Conservation (phyloP, 768 basidiomycete genomes). For the Sporobolomyces roseus region DNA sequence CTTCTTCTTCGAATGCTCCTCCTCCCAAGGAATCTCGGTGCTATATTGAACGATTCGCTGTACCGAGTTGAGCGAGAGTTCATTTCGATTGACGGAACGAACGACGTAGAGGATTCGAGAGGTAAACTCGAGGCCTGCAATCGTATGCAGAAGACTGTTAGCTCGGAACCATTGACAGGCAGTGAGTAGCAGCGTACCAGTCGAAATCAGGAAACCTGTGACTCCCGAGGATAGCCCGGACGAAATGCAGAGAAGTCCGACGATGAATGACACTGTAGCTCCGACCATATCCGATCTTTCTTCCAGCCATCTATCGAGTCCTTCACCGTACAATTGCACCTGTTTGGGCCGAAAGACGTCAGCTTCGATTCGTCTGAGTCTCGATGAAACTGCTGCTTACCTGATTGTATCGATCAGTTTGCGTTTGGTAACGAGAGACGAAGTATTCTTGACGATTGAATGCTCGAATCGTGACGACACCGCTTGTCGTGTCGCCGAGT, state of each 20-base stretch:
- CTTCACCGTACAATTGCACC: constrained; percentile 32
- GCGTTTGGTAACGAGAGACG: constrained; percentile 46
- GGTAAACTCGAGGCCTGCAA: constrained; percentile 47
- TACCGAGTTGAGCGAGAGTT: constrained; percentile 51
- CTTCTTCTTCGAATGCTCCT: constrained; percentile 36
- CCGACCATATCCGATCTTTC: constrained; percentile 30
- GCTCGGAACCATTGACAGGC: not conserved
- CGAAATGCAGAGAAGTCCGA: constrained; percentile 29
- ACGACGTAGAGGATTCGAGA: constrained; percentile 52
- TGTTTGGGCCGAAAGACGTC: constrained; percentile 39
- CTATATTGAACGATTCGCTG: constrained; percentile 50
- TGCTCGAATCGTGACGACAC: constrained; percentile 51
- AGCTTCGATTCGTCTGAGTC: not conserved
- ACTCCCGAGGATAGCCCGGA: constrained; percentile 22
- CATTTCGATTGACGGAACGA: constrained; percentile 48
- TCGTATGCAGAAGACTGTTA: not conserved
- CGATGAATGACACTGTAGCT: constrained; percentile 40
- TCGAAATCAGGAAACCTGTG: constrained; percentile 32
- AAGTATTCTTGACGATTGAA: constrained; percentile 51
- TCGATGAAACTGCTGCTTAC: constrained; percentile 33
- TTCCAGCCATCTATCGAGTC: constrained; percentile 35
- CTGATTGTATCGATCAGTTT: constrained; percentile 50
- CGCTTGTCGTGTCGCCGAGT: constrained; percentile 50
- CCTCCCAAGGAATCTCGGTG: constrained; percentile 36
- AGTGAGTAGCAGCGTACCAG: constrained; percentile 34